Evolutionary conservation across 495 filamentous ascomycete species (phyloP).

Genomic region (Hypoxylon fragiforme): DNA sequence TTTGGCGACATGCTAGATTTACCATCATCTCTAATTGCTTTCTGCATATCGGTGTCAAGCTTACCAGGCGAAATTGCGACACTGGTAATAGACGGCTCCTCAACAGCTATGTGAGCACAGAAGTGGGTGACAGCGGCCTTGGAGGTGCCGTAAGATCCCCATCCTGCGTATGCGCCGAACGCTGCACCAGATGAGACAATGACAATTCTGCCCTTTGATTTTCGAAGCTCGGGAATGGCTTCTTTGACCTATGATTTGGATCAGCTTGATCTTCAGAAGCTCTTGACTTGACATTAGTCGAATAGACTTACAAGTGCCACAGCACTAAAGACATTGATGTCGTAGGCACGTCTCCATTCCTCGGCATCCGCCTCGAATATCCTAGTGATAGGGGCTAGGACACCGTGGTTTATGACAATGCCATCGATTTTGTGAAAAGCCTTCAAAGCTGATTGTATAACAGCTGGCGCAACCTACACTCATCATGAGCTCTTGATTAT

Average conservation of each 20-base stretch:
- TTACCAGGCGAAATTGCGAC: conserved; percentile 79
- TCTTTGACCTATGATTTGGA: conserved; percentile 63
- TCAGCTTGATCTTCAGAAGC: conserved; percentile 6
- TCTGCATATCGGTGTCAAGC: conserved; percentile 94
- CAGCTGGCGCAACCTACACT: conserved; percentile 58
- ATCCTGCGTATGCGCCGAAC: conserved; percentile 65
- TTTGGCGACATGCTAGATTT: conserved; percentile 63
- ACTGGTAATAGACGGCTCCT: conserved; percentile 76
- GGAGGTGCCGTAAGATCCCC: conserved; percentile 78
- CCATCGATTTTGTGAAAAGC: conserved; percentile 76
- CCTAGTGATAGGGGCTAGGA: conserved; percentile 74
- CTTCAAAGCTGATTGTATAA: conserved; percentile 63
- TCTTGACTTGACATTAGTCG: neutral
- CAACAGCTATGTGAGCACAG: conserved; percentile 67
- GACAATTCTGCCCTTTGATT: conserved; percentile 68
- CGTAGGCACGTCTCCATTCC: conserved; percentile 76
- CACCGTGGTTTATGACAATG: conserved; percentile 85
- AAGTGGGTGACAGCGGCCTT: conserved; percentile 92
- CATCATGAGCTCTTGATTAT: conserved; percentile 10
- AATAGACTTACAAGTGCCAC: conserved; percentile 68
- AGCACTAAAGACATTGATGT: conserved; percentile 81
- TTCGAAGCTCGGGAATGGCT: conserved; percentile 70
- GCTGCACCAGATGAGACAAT: conserved; percentile 80
- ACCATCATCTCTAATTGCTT: conserved; percentile 74
- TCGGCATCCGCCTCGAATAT: conserved; percentile 64